Base-by-base conservation (phyloP, 495 filamentous ascomycete species). In the Podospora anserina region DNA sequence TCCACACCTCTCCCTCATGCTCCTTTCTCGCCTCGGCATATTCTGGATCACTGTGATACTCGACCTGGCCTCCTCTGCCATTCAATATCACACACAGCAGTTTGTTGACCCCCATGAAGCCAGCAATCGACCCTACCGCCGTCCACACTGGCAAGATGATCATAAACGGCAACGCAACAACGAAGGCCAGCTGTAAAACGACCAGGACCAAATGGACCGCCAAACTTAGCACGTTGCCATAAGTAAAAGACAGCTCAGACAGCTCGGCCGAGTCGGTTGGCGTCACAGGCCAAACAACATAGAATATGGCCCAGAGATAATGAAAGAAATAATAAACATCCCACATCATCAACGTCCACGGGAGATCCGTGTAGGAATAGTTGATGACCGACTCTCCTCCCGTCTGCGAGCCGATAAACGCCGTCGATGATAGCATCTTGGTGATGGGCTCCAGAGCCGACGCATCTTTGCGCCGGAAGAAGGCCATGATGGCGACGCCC, bases 1-100 rank as follows among this genome's bases (percentile, higher is more conserved):
- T 83, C 91, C 90, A 93, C 56, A 87, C 82, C 75, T 93, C 90
- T 69, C 87, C 78, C 26, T 80, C 74, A 70, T 84, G 80, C 61
- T 84, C 78, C 0, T 74, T 78, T 27, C 75, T 57, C 15, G 74
- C 78, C 1, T 77, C 73, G 0, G 82, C 82, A 34, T 82, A 84
- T 66, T 82, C 72, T 1, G 78, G 76, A 18, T 82, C 76, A 7
- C 80, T 82, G 15, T 73, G 71, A 65, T 81, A 82, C 53, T 79
- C 78, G 58, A 81, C 74, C 1, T 71, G 28, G 61, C 6, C 74
- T 13, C 69, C 71, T 49, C 39, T 6, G n/a, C 81, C 80, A 63
- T 88, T 88, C 68, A 89, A 73, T 20, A 82, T 26, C n/a, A 74
- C 74, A 64, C 83, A 88, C 20, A 89, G 70, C 1, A 68, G 49